Base-by-base conservation (phyloP, 1,139 yeast species). In the Pneumocystis canis region DNA sequence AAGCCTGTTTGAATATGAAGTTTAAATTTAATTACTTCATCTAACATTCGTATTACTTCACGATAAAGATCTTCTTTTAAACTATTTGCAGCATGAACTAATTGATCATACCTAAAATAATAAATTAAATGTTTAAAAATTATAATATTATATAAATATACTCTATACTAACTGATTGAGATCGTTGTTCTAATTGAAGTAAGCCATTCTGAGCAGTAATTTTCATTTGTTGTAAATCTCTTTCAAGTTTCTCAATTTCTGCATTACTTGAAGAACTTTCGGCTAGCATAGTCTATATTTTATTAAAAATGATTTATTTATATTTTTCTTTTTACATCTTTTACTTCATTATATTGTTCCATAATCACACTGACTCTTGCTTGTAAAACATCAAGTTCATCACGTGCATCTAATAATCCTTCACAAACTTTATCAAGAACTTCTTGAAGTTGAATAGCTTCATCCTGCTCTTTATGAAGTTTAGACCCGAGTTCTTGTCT, bases 181-280 rank as follows among this genome's bases (percentile, higher is more conserved):
- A 79, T 64, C 79, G 77, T 68, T 82, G 83, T 64, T 85, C 85
- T 54, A 84, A 75, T 68, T 80, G 80, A 32, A 80, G 73, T 62
- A 80, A 73, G 57, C 82, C 84, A 66, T 83, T 82, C 63, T 82
- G 81, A 6, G 82, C 78, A 63, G 79, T 77, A 31, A 79, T 75
- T 64, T 80, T 79, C 73, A 83, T 78, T 25, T 78, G 75, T 63
- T 82, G 80, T 59, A 85, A 74, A 65, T 84, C 88, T 56, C 83
- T 79, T 66, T 84, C 87, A 62, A 83, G 73, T 69, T 80, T 80
- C 70, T 85, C 90, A 61, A 84, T 81, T 70, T 86, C 89, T 30
- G 84, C 80, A 62, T 82, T 80, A 65, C 82, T 80, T 39, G 81
- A 75, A 56, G 81, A 76, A 37, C 81, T 75, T 67, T 83, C 83